These are phyloP conservation scores for Claviceps sorghi DNA, from an alignment of 2,329 filamentous ascomycete genomes.

Conservation along the genomic window DNA sequence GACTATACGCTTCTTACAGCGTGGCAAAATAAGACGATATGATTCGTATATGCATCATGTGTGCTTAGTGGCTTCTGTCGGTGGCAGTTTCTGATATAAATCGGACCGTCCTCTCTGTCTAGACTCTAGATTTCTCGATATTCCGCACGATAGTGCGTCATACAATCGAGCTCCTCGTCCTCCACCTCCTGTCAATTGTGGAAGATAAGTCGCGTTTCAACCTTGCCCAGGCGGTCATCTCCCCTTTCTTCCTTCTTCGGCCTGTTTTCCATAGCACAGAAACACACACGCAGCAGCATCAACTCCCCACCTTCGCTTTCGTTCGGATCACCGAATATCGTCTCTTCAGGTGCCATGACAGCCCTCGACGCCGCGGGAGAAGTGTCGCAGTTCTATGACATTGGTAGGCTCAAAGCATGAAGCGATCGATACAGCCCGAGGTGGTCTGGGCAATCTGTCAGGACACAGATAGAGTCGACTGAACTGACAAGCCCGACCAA, in stretches of 20 bases:
- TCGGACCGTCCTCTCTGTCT: not conserved
- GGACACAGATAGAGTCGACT: not conserved
- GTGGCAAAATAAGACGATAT: not conserved
- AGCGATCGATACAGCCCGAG: not conserved
- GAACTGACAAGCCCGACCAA: slow-evolving; percentile 11
- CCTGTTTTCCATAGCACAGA: not conserved
- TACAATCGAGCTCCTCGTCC: not conserved
- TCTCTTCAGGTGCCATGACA: not conserved
- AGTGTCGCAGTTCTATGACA: slow-evolving; percentile 24
- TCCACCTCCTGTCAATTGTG: not conserved
- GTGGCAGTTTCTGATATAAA: not conserved
- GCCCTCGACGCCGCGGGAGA: not conserved
- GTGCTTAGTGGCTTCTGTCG: not conserved
- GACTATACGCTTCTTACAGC: not conserved
- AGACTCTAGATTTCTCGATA: not conserved
- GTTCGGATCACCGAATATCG: not conserved
- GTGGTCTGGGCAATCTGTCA: not conserved
- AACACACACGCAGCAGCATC: not conserved
- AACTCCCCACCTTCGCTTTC: too few species aligned
- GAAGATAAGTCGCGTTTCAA: not conserved
- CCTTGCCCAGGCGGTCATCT: not conserved
- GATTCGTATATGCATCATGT: not conserved
- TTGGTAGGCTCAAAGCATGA: slow-evolving; percentile 20
- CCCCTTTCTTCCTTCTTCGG: not conserved
- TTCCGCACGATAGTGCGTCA: not conserved